phyloP scores from a whole-genome alignment of 2,329 filamentous ascomycete genomes.

The Myriosclerotinia scirpicola region DNA sequence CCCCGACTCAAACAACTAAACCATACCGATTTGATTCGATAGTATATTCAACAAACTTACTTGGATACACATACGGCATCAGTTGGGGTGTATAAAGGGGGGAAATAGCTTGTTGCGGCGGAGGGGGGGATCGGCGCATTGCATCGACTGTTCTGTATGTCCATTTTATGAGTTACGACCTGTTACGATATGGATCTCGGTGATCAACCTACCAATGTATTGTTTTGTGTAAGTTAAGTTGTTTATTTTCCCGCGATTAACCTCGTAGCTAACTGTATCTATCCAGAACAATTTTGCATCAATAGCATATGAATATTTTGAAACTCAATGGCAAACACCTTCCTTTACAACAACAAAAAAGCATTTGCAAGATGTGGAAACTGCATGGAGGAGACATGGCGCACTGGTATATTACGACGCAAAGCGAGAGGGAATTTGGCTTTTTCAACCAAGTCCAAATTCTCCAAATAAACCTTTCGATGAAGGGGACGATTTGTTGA shows the following conservation, averaged over 20 bases:
- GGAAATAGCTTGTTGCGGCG: conserved; percentile 9
- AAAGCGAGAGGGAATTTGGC: conserved; percentile 38
- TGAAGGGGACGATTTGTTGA: conserved; percentile 23
- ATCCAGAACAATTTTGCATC: conserved; percentile 38
- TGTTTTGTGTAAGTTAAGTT: conserved; percentile 38
- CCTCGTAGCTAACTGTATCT: conserved; percentile 20
- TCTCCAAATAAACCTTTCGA: conserved; percentile 17
- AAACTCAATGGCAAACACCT: conserved; percentile 28
- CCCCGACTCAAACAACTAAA: conserved; percentile 28
- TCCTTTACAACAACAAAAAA: conserved; percentile 30
- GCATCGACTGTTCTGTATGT: conserved; percentile 1
- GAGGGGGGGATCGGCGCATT: conserved; percentile 21
- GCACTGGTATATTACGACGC: conserved; percentile 37
- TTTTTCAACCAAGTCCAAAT: conserved; percentile 31
- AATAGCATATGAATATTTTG: conserved; percentile 41
- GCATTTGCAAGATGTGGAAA: conserved; percentile 37
- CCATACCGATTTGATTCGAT: conserved; percentile 8
- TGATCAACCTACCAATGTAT: conserved; percentile 41
- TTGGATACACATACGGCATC: conserved; percentile 16
- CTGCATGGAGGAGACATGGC: conserved; percentile 37
- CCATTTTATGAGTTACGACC: conserved; percentile 29
- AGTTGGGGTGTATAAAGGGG: conserved; percentile 19
- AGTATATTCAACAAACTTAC: conserved; percentile 8
- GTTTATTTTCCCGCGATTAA: not conserved
- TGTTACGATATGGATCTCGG: conserved; percentile 40